A percentile compares a stretch with the other conserved stretches of the same genome.
phyloP scores from a whole-genome alignment of 192 early-diverging fungal species.

The Mortierella alpina region DNA sequence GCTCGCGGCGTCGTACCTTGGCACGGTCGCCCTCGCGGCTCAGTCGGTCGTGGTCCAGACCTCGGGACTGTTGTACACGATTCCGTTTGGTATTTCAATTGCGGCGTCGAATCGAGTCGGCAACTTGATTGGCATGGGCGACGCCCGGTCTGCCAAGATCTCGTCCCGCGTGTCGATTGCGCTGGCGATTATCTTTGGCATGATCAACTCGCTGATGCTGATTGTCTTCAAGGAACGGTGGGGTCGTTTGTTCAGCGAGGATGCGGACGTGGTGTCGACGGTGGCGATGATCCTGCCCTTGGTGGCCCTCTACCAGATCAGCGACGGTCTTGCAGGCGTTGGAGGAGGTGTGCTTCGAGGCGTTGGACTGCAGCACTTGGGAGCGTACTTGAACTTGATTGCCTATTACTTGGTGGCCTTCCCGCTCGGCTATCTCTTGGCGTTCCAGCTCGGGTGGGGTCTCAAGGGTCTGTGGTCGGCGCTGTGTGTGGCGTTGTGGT shows the following conservation, averaged over 20 bases:
- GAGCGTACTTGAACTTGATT: conserved; percentile 65
- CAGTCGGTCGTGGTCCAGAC: conserved; percentile 87
- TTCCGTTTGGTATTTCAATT: conserved; percentile 85
- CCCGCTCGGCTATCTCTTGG: conserved; percentile 69
- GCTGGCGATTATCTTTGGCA: conserved; percentile 63
- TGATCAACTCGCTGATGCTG: conserved; percentile 64
- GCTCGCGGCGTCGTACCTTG: conserved; percentile 81
- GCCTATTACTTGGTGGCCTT: conserved; percentile 77
- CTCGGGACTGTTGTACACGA: conserved; percentile 73
- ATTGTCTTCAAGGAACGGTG: conserved; percentile 60
- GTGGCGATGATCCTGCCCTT: conserved; percentile 83
- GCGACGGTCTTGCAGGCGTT: conserved; percentile 71
- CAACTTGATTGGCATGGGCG: conserved; percentile 73
- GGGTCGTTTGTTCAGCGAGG: conserved; percentile 78
- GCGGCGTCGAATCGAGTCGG: conserved; percentile 87
- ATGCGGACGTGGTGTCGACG: conserved; percentile 72
- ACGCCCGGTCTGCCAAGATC: conserved; percentile 60
- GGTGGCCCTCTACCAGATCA: conserved; percentile 82
- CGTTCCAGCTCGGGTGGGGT: conserved; percentile 65
- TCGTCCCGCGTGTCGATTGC: conserved; percentile 63
- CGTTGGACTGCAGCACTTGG: conserved; percentile 79
- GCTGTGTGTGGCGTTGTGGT: conserved; percentile 61
- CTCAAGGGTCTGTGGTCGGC: conserved; percentile 75
- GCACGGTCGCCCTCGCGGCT: conserved; percentile 79
- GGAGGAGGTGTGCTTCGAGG: conserved; percentile 80